Base-by-base conservation (phyloP, 495 filamentous ascomycete genomes). In the Podospora fimiseda region DNA sequence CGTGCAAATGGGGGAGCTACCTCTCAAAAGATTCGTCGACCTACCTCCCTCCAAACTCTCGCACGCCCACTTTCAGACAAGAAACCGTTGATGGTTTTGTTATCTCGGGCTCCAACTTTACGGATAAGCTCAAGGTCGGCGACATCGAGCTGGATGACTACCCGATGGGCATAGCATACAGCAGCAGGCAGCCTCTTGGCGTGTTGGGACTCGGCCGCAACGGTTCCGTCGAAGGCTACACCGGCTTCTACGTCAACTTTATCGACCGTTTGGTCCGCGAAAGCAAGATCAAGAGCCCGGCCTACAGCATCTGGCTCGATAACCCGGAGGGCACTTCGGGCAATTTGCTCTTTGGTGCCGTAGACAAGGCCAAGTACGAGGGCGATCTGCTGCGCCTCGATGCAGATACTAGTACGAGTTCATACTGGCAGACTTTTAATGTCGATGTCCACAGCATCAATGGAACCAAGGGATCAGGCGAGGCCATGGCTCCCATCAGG, bases 251-350 rank as follows among this genome's bases (percentile, higher is more conserved):
- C 61, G 58, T 78, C 30, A 91, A 89, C 63, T 74, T 94, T 23
- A 81, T 87, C 14, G 73, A 79, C 52, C 70, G 80, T 2, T 72
- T 95, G 72, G 80, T 83, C 15, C 63, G 84, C 22, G 70, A 77
- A 22, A 81, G 80, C 3, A 48, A 83, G 47, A 90, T 90, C 60
- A 76, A 82, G 44, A 83, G 83, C 4, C 79, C 75, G 45, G 88
- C 89, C 9, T 95, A 90, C 65, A 90, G 85, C 55, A 71, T 93
- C 14, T 93, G 87, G 87, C 74, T 93, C 27, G 82, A 91, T 64
- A 80, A 87, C 57, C 37, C 59, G 53, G 72, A 83, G 38, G 74
- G 82, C 16, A 75, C 70, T 18, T 82, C 81, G 2, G 90, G 90
- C 18, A 77, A 80, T 9, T 80, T 95, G 42, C 73, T 95, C 11